A percentile compares a stretch with the other conserved stretches of the same genome.
Conservation (phyloP, 805 yeast genomes). For the Jamesozyma jinghongensis region DNA sequence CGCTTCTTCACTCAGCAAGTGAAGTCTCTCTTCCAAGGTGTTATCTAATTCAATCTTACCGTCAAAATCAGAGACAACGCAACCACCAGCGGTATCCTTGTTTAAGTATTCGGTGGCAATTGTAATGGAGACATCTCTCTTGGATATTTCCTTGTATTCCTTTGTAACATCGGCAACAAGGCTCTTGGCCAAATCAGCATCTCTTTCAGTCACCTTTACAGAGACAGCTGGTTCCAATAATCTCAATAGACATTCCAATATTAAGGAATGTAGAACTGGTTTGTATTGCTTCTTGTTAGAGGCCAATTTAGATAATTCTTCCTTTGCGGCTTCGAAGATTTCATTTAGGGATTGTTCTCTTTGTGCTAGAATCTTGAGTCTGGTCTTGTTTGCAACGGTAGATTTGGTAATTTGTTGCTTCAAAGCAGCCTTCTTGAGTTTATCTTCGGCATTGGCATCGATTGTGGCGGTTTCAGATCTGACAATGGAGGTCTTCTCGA, state of each 20-base stretch:
- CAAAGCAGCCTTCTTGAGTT: conserved; percentile 82
- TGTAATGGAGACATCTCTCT: conserved; percentile 44
- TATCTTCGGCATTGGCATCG: conserved; percentile 69
- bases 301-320: conserved; percentile 44
- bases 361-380: conserved; percentile 80
- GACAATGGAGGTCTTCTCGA: conserved; percentile 91
- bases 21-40: conserved; percentile 90
- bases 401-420: conserved; percentile 95
- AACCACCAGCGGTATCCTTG: conserved; percentile 70
- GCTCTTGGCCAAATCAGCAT: conserved; percentile 32
- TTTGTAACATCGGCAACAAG: conserved; percentile 47
- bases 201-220: conserved; percentile 44
- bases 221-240: conserved; percentile 62
- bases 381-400: conserved; percentile 88
- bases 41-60: conserved; percentile 87
- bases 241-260: conserved; percentile 66
- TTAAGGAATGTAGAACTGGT: conserved; percentile 62
- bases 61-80: conserved; percentile 52
- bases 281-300: conserved; percentile 56
- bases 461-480: conserved; percentile 86
- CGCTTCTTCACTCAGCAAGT: conserved; percentile 70
- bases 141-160: conserved; percentile 54
- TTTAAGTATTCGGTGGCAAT: conserved; percentile 54
- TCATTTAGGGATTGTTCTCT: conserved; percentile 72
- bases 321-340: conserved; percentile 62